Evolutionary conservation across 768 basidiomycete species (phyloP), one percentile per base, ranked within the genome.

Genomic region (Termitomyces bulborhizus): DNA sequence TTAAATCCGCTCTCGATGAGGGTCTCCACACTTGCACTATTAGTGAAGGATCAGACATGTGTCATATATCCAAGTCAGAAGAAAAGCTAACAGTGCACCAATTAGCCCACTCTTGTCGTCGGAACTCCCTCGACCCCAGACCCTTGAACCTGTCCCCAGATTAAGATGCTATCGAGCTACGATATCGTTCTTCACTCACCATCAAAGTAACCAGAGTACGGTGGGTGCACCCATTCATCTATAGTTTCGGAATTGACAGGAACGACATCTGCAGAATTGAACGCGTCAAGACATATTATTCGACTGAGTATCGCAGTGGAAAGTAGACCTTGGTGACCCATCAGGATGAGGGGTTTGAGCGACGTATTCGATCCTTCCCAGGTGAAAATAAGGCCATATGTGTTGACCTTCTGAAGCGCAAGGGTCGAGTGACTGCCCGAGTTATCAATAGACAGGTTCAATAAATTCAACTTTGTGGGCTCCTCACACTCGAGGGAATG

Each of bases 41-140:
- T 8, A 34, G 3, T 29, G 6, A 12, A 15, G 18, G 29, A 32
- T 58, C 32, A 41, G 49, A 26, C 5, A 29, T 21, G 49, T n/a
- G 16, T 16, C 34, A 31, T 39, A n/a, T 29, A 26, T 55, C 32
- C 18, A n/a, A 46, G 16, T 49, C 13, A 3, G 29, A 42, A 26
- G n/a, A 41, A 27, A 16, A 27, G 53, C 37, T 46, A 16, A 58
- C 70, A 44, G 71, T 62, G 81, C 80, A n/a, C 79, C 79, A 53
- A 88, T 82, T 45, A 88, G 63, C n/a, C 82, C 84, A 46, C 78
- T 80, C 72, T 93, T 93, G 70, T 90, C 87, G 62, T 93, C 90
- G 3, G 72, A 73, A 46, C 79, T 76, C 36, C 90, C 90, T 8
- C 90, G 76, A 6, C 90, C 90, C 88, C 88, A 91, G 16, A 93